These are phyloP conservation scores for Penicillium soppii DNA, from an alignment of 495 filamentous ascomycete genomes.

Conservation along the genomic window DNA sequence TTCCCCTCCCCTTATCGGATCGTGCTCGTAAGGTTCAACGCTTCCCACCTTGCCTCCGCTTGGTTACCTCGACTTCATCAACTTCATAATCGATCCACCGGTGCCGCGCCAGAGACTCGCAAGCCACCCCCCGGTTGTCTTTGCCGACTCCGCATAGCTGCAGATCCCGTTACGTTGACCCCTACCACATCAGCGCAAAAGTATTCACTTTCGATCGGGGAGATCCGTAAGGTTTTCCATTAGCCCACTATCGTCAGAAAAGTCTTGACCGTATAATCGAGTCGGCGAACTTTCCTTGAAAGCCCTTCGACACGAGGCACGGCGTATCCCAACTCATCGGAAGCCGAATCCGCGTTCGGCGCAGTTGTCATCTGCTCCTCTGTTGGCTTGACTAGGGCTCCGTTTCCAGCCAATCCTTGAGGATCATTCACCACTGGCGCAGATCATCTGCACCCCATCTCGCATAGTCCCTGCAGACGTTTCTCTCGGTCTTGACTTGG, in stretches of 20 bases:
- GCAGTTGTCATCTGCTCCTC: conserved; percentile 42
- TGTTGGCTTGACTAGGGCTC: conserved; percentile 26
- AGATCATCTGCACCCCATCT: conserved; percentile 60
- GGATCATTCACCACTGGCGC: conserved; percentile 28
- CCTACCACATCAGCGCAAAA: not conserved
- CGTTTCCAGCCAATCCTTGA: conserved; percentile 26
- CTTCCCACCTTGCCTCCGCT: conserved; percentile 11
- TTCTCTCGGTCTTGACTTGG: conserved; percentile 24
- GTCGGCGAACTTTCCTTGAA: conserved; percentile 11
- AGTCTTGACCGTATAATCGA: not conserved
- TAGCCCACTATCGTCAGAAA: not conserved
- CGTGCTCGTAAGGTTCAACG: conserved; percentile 21
- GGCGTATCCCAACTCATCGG: conserved; percentile 24
- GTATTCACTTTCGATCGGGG: not conserved
- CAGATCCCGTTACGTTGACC: conserved; percentile 9
- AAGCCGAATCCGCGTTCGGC: conserved; percentile 32
- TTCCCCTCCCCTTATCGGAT: conserved; percentile 10
- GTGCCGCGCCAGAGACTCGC: conserved; percentile 9
- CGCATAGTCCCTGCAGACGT: conserved; percentile 48
- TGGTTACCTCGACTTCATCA: conserved; percentile 15
- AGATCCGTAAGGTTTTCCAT: not conserved
- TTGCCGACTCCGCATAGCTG: conserved; percentile 7
- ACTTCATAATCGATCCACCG: conserved; percentile 13
- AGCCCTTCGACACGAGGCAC: conserved; percentile 12
- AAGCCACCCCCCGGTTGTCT: conserved; percentile 1